A percentile compares a stretch with the other conserved stretches of the same genome.
Evolutionary conservation across 371 early-diverging fungal species (phyloP).

Genomic region (Circinella umbellata): DNA sequence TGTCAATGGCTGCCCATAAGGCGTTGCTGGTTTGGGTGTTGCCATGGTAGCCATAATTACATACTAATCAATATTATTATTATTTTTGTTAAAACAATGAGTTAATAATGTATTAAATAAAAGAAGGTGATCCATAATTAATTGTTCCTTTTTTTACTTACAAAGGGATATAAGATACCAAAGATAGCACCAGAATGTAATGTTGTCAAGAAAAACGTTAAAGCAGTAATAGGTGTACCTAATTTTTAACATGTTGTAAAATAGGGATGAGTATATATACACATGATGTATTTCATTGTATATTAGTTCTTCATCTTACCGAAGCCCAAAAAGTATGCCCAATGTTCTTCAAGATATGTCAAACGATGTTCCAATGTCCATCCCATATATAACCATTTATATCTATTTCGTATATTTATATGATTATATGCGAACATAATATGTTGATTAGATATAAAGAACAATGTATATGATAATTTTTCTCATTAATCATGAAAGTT

Average conservation of each 20-base stretch:
- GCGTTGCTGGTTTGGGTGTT: constrained; percentile 34
- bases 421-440: too few species aligned
- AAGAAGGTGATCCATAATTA: background rate
- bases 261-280: background rate
- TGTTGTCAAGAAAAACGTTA: constrained; percentile 53
- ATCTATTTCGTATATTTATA: constrained; percentile 25
- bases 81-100: background rate
- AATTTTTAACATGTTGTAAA: background rate
- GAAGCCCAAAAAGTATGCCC: constrained; percentile 62
- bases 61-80: constrained; percentile 30
- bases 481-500: background rate
- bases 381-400: constrained; percentile 55
- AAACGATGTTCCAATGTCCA: constrained; percentile 57
- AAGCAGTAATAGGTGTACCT: constrained; percentile 44
- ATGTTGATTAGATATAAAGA: too few species aligned
- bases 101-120: background rate
- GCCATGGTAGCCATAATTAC: constrained; percentile 60
- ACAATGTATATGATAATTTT: background rate
- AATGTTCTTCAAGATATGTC: constrained; percentile 54
- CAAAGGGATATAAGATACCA: constrained; percentile 52
- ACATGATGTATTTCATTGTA: background rate
- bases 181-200: constrained; percentile 55
- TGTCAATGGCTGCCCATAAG: constrained; percentile 32
- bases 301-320: constrained; percentile 40
- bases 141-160: constrained; percentile 30